Base-by-base conservation (phyloP, 1,284 basidiomycete species). In the Austroboletus novae-zelandiae region DNA sequence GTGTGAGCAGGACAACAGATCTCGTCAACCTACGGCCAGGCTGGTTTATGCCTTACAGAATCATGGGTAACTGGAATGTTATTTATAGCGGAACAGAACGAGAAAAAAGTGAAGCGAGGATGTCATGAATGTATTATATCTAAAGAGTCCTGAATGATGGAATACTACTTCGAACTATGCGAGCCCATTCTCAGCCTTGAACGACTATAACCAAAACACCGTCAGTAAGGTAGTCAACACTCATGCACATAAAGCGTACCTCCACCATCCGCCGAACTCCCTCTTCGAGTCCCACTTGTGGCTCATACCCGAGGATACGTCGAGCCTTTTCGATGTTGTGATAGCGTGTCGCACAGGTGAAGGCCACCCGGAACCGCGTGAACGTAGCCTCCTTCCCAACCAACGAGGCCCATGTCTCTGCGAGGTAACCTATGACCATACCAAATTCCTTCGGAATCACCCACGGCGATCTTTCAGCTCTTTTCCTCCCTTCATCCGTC, bases 311-410 rank as follows among this genome's bases (percentile, higher is more conserved):
- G 36, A 99, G 76, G 56, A 98, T 81, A 50, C 94, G 75, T 58
- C 95, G 79, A 10, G 96, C 93, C 74, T 93, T 94, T 74, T 99
- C 96, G 48, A 97, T 94, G 67, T 98, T 97, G 71, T 96, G 91
- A 77, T 89, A 98, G 60, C 94, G 80, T 55, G 74, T 77, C 25
- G 79, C 81, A 66, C 84, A 88, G 42, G 79, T 84, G 66, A 84
- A 93, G 18, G 81, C 81, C 29, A 97, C 91, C 59, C 91, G 84
- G 71, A 87, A 94, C 48, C 80, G 78, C n/a, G 94, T 98, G 62
- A 99, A 93, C 13, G 86, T 84, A n/a, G 91, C 83, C 65, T 93
- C 86, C 66, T 83, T 88, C 11, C 94, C 90, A 1, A 77, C 75
- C 40, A 95, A 55, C 80, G 84, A 89, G 7, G 82, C 79, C 73